Percentiles rank a stretch among this genome's conserved stretches.
Conservation (phyloP, 2,329 filamentous ascomycete genomes). For the Nemania abortiva region DNA sequence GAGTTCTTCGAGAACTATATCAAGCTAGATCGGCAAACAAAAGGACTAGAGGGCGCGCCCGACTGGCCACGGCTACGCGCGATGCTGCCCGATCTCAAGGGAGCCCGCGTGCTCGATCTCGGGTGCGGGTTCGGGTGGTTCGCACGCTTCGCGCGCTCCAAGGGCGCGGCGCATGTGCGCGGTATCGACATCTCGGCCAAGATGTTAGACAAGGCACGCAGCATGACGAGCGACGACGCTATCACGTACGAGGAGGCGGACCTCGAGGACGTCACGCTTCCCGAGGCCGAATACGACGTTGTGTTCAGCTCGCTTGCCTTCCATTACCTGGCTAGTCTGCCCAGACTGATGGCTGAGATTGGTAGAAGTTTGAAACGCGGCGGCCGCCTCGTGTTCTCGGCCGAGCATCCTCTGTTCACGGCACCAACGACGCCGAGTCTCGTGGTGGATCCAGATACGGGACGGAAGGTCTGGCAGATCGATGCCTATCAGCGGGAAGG, state of each 20-base stretch:
- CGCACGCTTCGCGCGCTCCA: conserved; percentile 56
- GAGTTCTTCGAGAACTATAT: conserved; percentile 60
- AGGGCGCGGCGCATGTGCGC: conserved; percentile 53
- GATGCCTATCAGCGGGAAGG: conserved; percentile 59
- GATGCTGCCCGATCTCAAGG: conserved; percentile 54
- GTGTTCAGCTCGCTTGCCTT: conserved; percentile 58
- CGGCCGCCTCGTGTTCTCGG: conserved; percentile 58
- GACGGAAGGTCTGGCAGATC: conserved; percentile 56
- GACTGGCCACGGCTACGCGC: conserved; percentile 59
- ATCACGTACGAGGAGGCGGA: conserved; percentile 53
- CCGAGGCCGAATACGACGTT: conserved; percentile 50
- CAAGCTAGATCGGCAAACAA: conserved; percentile 55
- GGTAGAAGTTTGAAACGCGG: conserved; percentile 34
- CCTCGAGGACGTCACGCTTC: conserved; percentile 51
- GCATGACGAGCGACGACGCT: conserved; percentile 46
- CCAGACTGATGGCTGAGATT: conserved; percentile 51
- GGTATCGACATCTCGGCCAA: conserved; percentile 59
- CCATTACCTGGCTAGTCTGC: conserved; percentile 56
- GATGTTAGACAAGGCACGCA: conserved; percentile 56
- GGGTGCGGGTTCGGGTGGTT: conserved; percentile 63
- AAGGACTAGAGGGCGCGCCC: conserved; percentile 56
- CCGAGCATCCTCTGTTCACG: conserved; percentile 63
- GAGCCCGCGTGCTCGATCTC: conserved; percentile 56
- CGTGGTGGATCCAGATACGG: conserved; percentile 47
- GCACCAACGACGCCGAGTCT: conserved; percentile 54